A percentile compares a stretch with the other conserved stretches of the same genome.
phyloP scores from a whole-genome alignment of 108 stramenopile genomes.

The Nannochloropsis granulata region DNA sequence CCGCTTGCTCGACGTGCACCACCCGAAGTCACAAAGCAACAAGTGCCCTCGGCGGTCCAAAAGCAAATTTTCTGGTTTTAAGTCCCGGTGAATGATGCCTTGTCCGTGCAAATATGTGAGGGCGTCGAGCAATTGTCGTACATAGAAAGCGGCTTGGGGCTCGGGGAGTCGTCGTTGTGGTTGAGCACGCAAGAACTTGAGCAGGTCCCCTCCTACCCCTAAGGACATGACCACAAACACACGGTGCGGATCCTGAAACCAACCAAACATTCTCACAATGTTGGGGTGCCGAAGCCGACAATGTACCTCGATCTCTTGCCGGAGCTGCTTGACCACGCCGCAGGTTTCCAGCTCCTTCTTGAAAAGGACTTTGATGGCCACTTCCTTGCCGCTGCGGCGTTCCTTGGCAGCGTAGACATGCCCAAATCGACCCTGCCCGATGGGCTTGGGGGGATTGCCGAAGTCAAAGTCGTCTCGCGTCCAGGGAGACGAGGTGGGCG shows the following conservation, averaged over 20 bases:
- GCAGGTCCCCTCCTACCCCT: background rate
- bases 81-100: background rate
- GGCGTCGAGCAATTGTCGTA: background rate
- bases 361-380: background rate
- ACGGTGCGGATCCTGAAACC: background rate
- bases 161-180: background rate
- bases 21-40: background rate
- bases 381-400: background rate
- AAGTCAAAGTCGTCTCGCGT: background rate
- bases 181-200: background rate
- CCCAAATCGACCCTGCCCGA: background rate
- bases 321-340: background rate
- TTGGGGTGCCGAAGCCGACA: background rate
- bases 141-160: background rate
- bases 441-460: background rate
- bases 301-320: background rate
- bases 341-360: background rate
- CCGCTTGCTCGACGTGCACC: background rate
- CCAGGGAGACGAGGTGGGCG: background rate
- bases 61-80: background rate
- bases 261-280: background rate
- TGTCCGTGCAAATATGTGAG: background rate
- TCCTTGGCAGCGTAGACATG: background rate
- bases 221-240: background rate
- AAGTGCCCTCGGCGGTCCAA: background rate